Percentiles rank a stretch among this genome's conserved stretches.
phyloP scores from a whole-genome alignment of 2,329 filamentous ascomycete genomes.

The Colletotrichum salicis region DNA sequence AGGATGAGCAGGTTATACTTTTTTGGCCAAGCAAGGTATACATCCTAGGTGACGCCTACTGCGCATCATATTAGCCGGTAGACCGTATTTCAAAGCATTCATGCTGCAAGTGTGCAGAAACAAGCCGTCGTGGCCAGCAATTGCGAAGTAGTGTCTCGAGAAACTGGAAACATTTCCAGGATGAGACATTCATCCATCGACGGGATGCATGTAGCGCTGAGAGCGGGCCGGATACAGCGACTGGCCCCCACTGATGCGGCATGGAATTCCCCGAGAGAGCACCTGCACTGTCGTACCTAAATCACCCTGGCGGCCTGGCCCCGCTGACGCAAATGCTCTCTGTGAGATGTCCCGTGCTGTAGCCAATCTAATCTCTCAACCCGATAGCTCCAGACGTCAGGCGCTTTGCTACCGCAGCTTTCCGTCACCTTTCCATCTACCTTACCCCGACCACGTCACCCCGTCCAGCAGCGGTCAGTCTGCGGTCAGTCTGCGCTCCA shows the following conservation, averaged over 20 bases:
- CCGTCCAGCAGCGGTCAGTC: slow-evolving; percentile 28
- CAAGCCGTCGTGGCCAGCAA: not conserved
- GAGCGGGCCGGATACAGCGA: not conserved
- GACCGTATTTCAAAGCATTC: not conserved
- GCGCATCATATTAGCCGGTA: not conserved
- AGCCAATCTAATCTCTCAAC: slow-evolving; percentile 18
- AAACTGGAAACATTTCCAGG: not conserved
- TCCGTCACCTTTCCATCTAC: not conserved
- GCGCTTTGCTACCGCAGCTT: not conserved
- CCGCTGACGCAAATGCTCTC: slow-evolving; percentile 30
- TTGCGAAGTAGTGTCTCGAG: not conserved
- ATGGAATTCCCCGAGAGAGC: not conserved
- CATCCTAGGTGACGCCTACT: not conserved
- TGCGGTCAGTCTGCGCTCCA: slow-evolving; percentile 26
- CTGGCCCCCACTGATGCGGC: not conserved
- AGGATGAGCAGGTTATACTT: not conserved
- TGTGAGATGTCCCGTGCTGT: slow-evolving; percentile 14
- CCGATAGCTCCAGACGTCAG: slow-evolving; percentile 13
- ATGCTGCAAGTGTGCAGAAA: not conserved
- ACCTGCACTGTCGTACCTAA: not conserved
- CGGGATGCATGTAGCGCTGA: not conserved
- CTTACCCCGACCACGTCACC: not conserved
- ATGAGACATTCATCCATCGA: not conserved
- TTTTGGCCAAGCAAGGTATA: not conserved
- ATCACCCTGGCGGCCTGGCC: not conserved